Evolutionary conservation across 164 flowering plant species (phyloP).

Genomic region (Stephania japonica): DNA sequence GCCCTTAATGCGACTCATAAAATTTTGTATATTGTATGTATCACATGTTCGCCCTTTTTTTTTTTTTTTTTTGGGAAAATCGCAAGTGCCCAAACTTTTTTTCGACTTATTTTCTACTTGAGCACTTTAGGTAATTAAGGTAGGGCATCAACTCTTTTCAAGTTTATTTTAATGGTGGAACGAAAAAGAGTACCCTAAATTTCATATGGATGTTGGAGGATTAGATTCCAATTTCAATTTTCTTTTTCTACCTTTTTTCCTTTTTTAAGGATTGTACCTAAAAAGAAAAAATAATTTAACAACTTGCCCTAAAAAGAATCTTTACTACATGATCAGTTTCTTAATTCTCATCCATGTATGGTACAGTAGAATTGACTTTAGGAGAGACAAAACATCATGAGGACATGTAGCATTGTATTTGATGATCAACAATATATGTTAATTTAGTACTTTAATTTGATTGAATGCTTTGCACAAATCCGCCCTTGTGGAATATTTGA

Average conservation of each 20-base stretch:
- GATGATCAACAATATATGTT: not conserved
- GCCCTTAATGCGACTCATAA: no score
- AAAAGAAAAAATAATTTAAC: not conserved
- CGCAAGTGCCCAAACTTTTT: not conserved
- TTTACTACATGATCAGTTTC: not conserved
- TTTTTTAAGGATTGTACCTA: not conserved
- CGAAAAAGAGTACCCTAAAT: slow-evolving; percentile 11
- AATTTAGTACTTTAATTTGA: no score
- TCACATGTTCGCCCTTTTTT: not conserved
- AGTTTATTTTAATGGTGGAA: slow-evolving; percentile 14
- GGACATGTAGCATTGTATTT: no score
- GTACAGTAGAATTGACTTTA: not conserved
- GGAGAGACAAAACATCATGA: not conserved
- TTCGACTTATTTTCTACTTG: no score
- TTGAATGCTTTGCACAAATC: not conserved
- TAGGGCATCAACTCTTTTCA: slow-evolving; percentile 10
- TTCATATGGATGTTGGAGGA: slow-evolving; percentile 12
- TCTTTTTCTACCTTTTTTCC: not conserved
- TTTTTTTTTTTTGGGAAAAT: not conserved
- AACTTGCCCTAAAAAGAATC: not conserved
- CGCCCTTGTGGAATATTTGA: not conserved
- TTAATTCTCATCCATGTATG: not conserved
- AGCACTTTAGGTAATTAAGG: not conserved
- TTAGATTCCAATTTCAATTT: slow-evolving; percentile 6
- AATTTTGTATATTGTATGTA: no score